Conservation (phyloP, 305 asterid genomes). For the Rubia peregrina region DNA sequence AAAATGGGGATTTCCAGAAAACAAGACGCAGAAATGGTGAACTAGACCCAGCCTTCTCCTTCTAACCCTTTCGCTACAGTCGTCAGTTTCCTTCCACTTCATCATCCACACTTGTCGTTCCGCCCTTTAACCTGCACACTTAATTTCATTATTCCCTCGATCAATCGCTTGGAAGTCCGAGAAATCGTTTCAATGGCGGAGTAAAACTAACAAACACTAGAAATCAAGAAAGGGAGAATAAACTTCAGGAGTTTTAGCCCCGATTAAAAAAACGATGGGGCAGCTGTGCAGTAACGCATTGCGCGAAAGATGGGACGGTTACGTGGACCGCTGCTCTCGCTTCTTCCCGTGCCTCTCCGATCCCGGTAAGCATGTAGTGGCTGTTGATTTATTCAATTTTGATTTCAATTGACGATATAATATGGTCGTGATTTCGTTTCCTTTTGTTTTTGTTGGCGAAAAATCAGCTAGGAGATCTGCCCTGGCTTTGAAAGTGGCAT, state of each 20-base stretch:
- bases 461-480: conserved; percentile 71
- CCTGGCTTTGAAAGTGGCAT: conserved; percentile 49
- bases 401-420: neutral
- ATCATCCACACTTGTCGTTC: neutral
- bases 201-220: neutral
- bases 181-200: conserved; percentile 14
- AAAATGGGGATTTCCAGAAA: neutral
- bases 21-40: neutral
- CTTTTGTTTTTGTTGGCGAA: conserved; percentile 11
- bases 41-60: neutral
- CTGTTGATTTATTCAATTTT: conserved; percentile 8
- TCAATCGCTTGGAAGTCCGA: neutral
- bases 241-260: too few species aligned
- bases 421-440: neutral
- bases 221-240: neutral
- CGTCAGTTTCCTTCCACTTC: conserved; percentile 4
- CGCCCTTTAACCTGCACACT: neutral
- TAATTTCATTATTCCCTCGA: neutral
- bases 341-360: conserved; percentile 81
- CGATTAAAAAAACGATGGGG: too few species aligned
- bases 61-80: conserved; percentile 1
- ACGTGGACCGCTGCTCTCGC: conserved; percentile 65
- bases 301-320: conserved; percentile 51
- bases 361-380: conserved; percentile 44
- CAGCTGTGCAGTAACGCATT: conserved; percentile 21